Evolutionary conservation across 768 basidiomycete genomes (phyloP).

Genomic region (Butyriboletus loyo): DNA sequence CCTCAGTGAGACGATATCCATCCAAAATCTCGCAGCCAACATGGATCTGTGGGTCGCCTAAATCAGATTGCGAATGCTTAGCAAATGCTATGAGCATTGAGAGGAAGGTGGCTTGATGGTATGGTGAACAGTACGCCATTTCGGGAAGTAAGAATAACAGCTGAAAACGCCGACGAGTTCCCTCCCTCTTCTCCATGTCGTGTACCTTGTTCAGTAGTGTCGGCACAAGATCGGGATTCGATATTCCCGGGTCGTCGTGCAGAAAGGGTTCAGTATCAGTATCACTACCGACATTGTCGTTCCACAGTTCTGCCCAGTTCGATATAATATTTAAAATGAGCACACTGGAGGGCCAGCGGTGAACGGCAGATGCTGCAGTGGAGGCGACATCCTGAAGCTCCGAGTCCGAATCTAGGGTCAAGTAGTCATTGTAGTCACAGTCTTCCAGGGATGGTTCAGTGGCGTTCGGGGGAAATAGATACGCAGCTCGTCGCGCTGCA

Average conservation of each 20-base stretch:
- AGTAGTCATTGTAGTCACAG: neutral
- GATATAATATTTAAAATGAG: neutral
- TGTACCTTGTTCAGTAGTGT: neutral
- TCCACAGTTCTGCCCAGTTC: neutral
- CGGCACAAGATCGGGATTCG: neutral
- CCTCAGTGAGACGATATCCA: constrained; percentile 7
- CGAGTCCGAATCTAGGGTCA: neutral
- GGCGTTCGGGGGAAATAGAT: neutral
- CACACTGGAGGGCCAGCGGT: neutral
- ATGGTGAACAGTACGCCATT: constrained; percentile 22
- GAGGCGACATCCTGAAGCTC: neutral
- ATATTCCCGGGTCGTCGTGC: neutral
- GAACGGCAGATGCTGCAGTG: neutral
- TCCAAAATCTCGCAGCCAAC: constrained; percentile 4
- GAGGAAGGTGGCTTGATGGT: constrained; percentile 10
- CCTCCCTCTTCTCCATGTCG: neutral
- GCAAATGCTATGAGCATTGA: constrained; percentile 31
- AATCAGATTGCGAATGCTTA: neutral
- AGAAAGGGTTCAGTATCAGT: neutral
- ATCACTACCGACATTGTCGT: neutral
- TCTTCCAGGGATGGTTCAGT: neutral
- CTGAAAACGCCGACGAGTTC: neutral
- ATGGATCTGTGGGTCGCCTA: neutral
- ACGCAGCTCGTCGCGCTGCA: neutral
- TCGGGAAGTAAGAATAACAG: neutral